Evolutionary conservation across 2,329 filamentous ascomycete species (phyloP), one percentile per base, ranked within the genome.

Genomic region (Pestalotiopsis fici): DNA sequence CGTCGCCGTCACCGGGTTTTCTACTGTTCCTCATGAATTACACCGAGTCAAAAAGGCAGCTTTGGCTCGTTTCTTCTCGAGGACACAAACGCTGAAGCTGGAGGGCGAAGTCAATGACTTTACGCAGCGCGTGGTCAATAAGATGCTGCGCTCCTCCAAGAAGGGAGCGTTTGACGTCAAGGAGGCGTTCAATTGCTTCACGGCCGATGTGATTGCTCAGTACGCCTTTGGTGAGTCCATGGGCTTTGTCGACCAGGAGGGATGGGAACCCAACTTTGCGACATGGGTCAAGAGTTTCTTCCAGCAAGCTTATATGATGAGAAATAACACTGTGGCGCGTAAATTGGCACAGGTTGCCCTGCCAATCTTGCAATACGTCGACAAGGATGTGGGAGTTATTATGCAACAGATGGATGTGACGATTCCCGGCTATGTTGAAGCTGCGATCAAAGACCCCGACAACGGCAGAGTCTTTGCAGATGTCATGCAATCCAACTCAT

Each of bases 61-160:
- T 0, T n/a, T 79, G 37, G 70, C 69, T 65, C 74, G 72, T 50
- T 78, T 77, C 71, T 79, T 79, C 67, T 78, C 76, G 0, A 73
- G 73, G 25, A 57, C 59, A 28, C 74, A 75, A 67, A 74, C 79
- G 55, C 59, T 72, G 2, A 70, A 70, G 74, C 74, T 79, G n/a
- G 78, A 79, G 67, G 67, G 69, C 3, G 72, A 75, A 23, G 67
- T 79, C 2, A 70, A 75, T 43, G 68, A 61, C 3, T 63, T 75
- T 18, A 73, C 71, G 2, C 74, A 76, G 68, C 71, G 67, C 6
- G 71, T 75, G 1, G 77, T 75, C 66, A 71, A 77, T 68, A 77
- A 78, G 68, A 67, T 79, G 21, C 66, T 73, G 3, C 68, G 57
- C 3, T 35, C 3, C 28, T 23, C 37, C 7, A 65, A 59, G 6